These are phyloP conservation scores for Kodamaea sp. DNA, from an alignment of 1,139 yeast genomes.

Conservation along the genomic window DNA sequence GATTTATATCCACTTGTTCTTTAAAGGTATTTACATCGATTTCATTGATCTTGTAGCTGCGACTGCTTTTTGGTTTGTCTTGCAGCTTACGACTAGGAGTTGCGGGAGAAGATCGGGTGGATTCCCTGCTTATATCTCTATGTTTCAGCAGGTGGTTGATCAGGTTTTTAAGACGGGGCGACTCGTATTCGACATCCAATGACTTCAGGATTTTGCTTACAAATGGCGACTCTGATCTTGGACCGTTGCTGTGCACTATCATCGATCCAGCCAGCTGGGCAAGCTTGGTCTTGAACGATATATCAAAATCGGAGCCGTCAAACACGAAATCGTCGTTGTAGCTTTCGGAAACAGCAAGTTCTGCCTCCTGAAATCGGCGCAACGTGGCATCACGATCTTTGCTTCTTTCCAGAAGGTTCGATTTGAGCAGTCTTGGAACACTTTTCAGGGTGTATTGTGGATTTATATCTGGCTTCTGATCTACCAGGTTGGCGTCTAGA, in stretches of 20 bases:
- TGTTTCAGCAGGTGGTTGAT: too few relatives aligned
- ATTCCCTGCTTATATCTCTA: too few relatives aligned
- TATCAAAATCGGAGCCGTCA: constrained; percentile 25
- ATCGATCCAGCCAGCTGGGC: constrained; percentile 33
- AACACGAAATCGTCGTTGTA: constrained; percentile 22
- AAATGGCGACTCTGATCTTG: constrained; percentile 27
- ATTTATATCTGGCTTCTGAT: too few relatives aligned
- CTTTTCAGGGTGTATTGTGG: too few relatives aligned
- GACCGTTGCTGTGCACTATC: constrained; percentile 12
- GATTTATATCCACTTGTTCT: too few relatives aligned
- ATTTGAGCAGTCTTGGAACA: too few relatives aligned
- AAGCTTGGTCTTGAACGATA: constrained; percentile 42
- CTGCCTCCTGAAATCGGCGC: constrained; percentile 15
- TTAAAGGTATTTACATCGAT: too few relatives aligned
- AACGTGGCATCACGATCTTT: constrained; percentile 13
- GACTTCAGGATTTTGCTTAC: constrained; percentile 25
- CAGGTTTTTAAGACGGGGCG: constrained; percentile 1
- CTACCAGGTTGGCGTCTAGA: too few relatives aligned
- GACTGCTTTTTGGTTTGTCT: too few relatives aligned
- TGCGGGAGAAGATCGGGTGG: too few relatives aligned
- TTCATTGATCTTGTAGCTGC: too few relatives aligned
- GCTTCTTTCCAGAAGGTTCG: constrained; percentile 11
- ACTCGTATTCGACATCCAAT: constrained; percentile 15
- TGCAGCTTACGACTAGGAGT: too few relatives aligned
- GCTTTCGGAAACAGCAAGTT: constrained; percentile 12